Conservation (phyloP, 345 rosid genomes). For the Lumnitzera racemosa region DNA sequence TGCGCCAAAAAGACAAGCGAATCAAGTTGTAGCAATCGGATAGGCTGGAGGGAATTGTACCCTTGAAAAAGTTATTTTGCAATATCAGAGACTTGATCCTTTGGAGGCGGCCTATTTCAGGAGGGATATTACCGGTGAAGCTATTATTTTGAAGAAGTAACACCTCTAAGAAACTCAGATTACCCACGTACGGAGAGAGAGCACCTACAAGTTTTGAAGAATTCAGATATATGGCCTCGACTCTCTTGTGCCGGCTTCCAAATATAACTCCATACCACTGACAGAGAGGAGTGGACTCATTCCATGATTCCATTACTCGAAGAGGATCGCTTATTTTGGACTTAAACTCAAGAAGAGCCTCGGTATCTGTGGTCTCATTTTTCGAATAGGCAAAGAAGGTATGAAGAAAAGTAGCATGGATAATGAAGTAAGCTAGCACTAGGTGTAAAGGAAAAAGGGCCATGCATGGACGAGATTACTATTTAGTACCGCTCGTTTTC, state of each 20-base stretch:
- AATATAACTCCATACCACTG: background rate
- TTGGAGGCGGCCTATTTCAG: background rate
- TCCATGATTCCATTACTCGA: background rate
- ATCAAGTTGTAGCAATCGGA: conserved; percentile 11
- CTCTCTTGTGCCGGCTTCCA: background rate
- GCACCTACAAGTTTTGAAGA: background rate
- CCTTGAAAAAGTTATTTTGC: conserved; percentile 3
- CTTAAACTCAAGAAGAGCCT: background rate
- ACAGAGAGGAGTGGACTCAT: background rate
- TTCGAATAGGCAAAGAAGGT: too few species aligned
- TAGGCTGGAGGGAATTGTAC: conserved; percentile 14
- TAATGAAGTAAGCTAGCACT: too few species aligned
- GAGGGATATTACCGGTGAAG: background rate
- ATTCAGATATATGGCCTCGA: background rate
- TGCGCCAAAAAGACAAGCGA: rapidly evolving
- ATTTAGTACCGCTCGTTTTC: too few species aligned
- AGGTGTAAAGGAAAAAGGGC: too few species aligned
- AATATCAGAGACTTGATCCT: background rate
- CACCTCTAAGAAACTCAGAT: background rate
- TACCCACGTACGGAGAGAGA: background rate
- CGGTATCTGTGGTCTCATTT: background rate
- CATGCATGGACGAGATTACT: too few species aligned
- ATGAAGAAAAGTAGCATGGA: too few species aligned
- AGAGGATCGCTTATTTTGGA: background rate
- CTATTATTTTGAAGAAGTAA: background rate